Base-by-base conservation (phyloP, 306 rosid species). In the Dalbergia cultrata region DNA sequence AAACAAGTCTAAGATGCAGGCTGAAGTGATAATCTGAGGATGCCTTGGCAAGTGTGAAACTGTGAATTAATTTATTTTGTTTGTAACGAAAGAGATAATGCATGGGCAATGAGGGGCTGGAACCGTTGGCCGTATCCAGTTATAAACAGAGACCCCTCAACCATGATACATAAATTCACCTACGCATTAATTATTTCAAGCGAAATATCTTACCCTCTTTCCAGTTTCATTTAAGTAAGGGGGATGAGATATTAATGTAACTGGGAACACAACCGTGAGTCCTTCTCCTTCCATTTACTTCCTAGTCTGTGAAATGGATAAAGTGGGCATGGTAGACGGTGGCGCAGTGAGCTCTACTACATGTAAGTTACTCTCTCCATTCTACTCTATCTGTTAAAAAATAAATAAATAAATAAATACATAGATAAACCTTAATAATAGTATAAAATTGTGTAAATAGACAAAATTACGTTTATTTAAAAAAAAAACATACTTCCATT, bases 41-140 rank as follows among this genome's bases (percentile, higher is more conserved):
- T 35, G 47, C 47, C 12, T 64, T 35, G 70, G 70, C 70, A 64
- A 35, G 26, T 16, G 69, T 63, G 69, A 63, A n/a, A 63, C 47
- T 14, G 19, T 63, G 67, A 62, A 9, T 26, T 16, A 33, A 34
- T 21, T 13, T 34, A 14, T 37, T 34, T 64, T 64, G 70, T 35
- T 35, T 31, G 8, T 31, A 13, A 5, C 22, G 26, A 6, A 54
- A 54, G 9, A 54, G 60, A 54, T n/a, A 54, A 54, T 61, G 41
- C 41, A 26, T 6, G 67, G 67, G 13, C 21, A 14, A 35, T 7
- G 45, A 35, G 47, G 12, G 44, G 12, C 47, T 35, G 44, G 21
- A 13, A 14, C 69, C 17, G 19, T 61, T 61, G 44, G 67, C 19
- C 7, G 69, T 8, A 63, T 34, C 45, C 45, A 34, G 16, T 63